Base-by-base conservation (phyloP, 495 filamentous ascomycete genomes). In the Amphirosellinia nigrospora region DNA sequence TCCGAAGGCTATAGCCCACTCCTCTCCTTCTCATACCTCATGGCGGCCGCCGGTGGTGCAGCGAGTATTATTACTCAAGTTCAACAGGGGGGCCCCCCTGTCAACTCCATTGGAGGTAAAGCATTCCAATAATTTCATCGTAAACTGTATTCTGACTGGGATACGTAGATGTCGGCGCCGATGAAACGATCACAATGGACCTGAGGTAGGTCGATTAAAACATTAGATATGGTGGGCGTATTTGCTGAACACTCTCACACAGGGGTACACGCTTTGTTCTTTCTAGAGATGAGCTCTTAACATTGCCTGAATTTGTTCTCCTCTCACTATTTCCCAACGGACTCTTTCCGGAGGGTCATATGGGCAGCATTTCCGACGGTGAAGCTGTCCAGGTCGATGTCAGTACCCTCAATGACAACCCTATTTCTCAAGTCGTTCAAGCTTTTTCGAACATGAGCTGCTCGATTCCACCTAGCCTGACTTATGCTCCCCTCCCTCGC, bases 31-130 rank as follows among this genome's bases (percentile, higher is more conserved):
- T 91, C 92, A 74, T 99, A 97, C 89, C 90, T 96, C 74, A 98
- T 98, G 96, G 94, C 94, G 81, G 91, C 94, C 77, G 94, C 94
- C 81, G 94, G 94, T 86, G 96, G 94, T 81, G 93, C 94, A 73
- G 90, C 95, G 82, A 98, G 95, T 89, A 97, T 99, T 78, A 94
- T 99, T 81, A 99, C 96, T 81, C 96, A 99, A 84, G 96, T 99
- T 65, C 93, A 96, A 75, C 96, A 98, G 80, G 90, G 91, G 71
- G 95, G 92, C 68, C 93, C 93, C 72, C 91, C 93, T 16, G 90
- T 97, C 66, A 96, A 94, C 79, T 90, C 91, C 66, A 82, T 98
- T 68, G 93, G 92, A 87, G 94, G 94, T 94, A 88, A 71, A 21
- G 4, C 9, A 16, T 45, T n/a, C 19, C 46, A 16, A 36, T 23